Evolutionary conservation across 768 basidiomycete species (phyloP).

Genomic region (Filobasidium wieringae): DNA sequence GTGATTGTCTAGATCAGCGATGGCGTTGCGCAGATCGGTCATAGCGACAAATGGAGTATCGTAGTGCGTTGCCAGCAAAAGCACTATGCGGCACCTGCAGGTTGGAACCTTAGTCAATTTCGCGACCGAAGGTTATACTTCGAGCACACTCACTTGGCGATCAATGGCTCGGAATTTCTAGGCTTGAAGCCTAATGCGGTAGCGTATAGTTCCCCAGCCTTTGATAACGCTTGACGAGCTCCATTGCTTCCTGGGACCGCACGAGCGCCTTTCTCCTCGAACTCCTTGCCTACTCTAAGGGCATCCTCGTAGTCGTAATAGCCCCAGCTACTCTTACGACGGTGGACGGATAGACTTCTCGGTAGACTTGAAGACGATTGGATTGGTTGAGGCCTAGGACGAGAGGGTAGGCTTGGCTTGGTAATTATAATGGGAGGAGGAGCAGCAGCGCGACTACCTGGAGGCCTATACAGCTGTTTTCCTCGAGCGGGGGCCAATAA

Average conservation of each 20-base stretch:
- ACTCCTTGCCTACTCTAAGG: no score
- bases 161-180: constrained; percentile 23
- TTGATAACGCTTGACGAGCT: constrained; percentile 34
- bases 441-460: background rate
- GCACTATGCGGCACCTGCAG: constrained; percentile 23
- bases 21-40: constrained; percentile 21
- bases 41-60: constrained; percentile 25
- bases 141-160: constrained; percentile 18
- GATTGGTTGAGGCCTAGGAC: no score
- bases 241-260: no score
- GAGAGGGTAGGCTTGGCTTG: no score
- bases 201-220: constrained; percentile 30
- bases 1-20: constrained; percentile 21
- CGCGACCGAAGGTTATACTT: background rate
- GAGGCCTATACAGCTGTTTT: background rate
- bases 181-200: constrained; percentile 24
- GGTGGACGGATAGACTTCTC: no score
- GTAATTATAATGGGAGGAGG: background rate
- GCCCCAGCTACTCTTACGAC: no score
- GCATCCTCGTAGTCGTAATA: no score
- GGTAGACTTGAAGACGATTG: no score
- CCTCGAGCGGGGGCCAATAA: background rate
- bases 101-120: background rate
- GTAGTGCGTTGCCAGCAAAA: constrained; percentile 29
- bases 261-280: no score